Base-by-base conservation (phyloP, 2,329 filamentous ascomycete species). In the Hirsutella thompsonii region DNA sequence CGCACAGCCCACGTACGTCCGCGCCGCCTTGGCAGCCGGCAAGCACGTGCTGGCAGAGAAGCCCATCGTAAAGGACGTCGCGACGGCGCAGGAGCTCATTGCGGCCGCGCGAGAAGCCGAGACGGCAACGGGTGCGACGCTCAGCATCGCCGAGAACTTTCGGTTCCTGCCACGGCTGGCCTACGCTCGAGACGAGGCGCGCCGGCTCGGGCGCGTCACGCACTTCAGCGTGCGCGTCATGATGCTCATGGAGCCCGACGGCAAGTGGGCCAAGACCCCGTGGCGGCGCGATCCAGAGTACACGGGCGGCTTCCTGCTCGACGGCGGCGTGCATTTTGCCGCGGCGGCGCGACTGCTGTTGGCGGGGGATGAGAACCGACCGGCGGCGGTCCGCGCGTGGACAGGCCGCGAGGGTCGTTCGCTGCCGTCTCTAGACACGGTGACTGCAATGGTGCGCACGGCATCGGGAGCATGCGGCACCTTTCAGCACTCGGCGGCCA, bases 251-350 rank as follows among this genome's bases (percentile, higher is more conserved):
- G 43, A 52, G 33, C 37, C 48, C 42, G 51, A 53, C 40, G 55
- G 66, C 51, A 67, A 68, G 54, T 75, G 68, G 53, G 69, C 65
- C 48, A 62, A 68, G 37, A 76, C 72, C 3, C 47, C 61, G 20
- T 75, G 83, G 84, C 76, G 84, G 41, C 81, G 80, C 56, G 70
- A 63, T 42, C 83, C 83, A 1, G 67, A 72, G 40, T 74, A 85
- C 54, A 82, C 87, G 58, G 84, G 83, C 41, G 83, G 84, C 0
- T 88, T 87, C 55, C 57, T 88, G 41, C 72, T 89, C 2, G 83
- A 89, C 52, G 81, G 76, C 13, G 83, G 84, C 35, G 81, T 89
- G 20, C 84, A 89, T 57, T 79, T 75, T 45, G 65, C 79, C 6
- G 83, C 83, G 8, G 77, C 62, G 0, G 67, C 80, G 38, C 66